These are phyloP conservation scores for Capronia americana DNA, from an alignment of 2,329 filamentous ascomycete species.

Conservation along the genomic window DNA sequence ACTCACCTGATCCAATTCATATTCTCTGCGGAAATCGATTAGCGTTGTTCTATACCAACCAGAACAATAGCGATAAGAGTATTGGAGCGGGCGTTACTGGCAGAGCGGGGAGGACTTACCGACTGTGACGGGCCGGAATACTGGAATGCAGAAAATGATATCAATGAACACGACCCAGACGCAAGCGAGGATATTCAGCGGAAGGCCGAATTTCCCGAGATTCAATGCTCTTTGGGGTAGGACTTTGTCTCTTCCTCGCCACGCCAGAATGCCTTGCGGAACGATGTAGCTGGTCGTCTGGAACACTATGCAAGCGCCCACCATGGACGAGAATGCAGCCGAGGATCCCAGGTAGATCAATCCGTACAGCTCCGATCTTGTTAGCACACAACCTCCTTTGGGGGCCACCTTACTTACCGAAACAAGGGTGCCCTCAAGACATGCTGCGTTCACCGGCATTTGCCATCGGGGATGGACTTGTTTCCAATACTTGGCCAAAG, in stretches of 20 bases:
- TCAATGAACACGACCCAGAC: conserved; percentile 42
- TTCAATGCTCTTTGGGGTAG: conserved; percentile 54
- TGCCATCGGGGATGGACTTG: conserved; percentile 35
- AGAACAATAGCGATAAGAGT: background rate
- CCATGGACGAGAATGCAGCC: conserved; percentile 51
- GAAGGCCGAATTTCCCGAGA: conserved; percentile 52
- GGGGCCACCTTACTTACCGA: conserved; percentile 4
- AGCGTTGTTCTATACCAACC: background rate
- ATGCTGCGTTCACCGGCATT: conserved; percentile 56
- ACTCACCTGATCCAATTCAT: conserved; percentile 32
- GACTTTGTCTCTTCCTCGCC: conserved; percentile 50
- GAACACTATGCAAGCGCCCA: conserved; percentile 52
- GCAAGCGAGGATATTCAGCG: conserved; percentile 44
- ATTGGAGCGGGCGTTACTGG: background rate
- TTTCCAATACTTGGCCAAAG: conserved; percentile 48
- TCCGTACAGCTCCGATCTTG: conserved; percentile 50
- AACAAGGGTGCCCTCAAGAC: conserved; percentile 45
- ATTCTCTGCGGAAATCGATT: conserved; percentile 6
- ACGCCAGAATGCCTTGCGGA: conserved; percentile 53
- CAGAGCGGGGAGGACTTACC: background rate
- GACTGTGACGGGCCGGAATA: conserved; percentile 30
- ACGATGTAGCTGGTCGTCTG: conserved; percentile 53
- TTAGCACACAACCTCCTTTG: conserved; percentile 44
- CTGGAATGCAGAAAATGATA: conserved; percentile 44
- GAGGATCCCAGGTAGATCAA: conserved; percentile 60